Evolutionary conservation across 1,284 basidiomycete species (phyloP).

Genomic region (Leccinum fuscescens): DNA sequence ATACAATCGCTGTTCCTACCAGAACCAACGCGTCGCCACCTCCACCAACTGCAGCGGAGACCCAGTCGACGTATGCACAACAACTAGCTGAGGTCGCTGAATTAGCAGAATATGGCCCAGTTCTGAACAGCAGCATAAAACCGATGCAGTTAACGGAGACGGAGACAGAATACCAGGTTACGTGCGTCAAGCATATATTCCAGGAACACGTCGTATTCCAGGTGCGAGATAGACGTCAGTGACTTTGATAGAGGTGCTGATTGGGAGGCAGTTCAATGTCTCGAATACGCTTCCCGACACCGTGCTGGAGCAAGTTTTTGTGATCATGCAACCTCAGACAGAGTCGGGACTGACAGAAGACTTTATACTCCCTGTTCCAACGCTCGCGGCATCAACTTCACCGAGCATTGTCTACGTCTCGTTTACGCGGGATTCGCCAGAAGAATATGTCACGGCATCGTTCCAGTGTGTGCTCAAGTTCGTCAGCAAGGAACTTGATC

Average conservation of each 20-base stretch:
- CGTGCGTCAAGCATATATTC: constrained; percentile 96
- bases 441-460: constrained; percentile 79
- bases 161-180: constrained; percentile 98
- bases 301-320: constrained; percentile 72
- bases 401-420: constrained; percentile 90
- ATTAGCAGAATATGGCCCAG: constrained; percentile 81
- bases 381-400: constrained; percentile 67
- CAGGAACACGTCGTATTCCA: constrained; percentile 96
- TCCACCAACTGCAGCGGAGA: constrained; percentile 70
- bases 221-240: constrained; percentile 40
- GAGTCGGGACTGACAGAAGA: constrained; percentile 86
- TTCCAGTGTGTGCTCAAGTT: constrained; percentile 96
- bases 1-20: constrained; percentile 73
- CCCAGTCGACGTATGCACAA: constrained; percentile 81
- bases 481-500: constrained; percentile 96
- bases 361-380: constrained; percentile 87
- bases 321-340: constrained; percentile 69
- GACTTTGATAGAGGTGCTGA: constrained; percentile 4
- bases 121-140: constrained; percentile 85
- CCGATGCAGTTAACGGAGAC: constrained; percentile 89
- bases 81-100: constrained; percentile 88
- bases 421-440: constrained; percentile 80
- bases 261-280: constrained; percentile 79
- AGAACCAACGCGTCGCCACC: constrained; percentile 65
- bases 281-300: constrained; percentile 99